phyloP scores from a whole-genome alignment of 345 rosid genomes.

The Populus euphratica region DNA sequence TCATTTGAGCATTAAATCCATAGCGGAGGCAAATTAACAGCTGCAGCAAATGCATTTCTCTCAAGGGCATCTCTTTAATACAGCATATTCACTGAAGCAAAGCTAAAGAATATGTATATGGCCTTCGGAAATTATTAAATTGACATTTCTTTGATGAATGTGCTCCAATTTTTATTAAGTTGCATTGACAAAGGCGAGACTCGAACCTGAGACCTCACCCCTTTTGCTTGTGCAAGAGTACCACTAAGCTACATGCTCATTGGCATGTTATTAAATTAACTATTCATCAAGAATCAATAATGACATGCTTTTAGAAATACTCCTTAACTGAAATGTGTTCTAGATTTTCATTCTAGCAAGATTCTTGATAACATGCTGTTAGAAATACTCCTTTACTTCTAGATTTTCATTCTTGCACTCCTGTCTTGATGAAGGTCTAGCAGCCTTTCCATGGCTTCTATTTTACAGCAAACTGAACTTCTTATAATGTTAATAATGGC shows the following conservation, averaged over 20 bases:
- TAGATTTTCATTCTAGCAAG: background rate
- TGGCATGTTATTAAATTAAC: background rate
- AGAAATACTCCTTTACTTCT: background rate
- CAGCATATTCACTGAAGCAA: background rate
- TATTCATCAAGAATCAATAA: background rate
- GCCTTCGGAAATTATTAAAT: slow-evolving; percentile 1
- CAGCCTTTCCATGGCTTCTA: background rate
- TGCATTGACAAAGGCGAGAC: background rate
- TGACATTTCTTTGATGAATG: background rate
- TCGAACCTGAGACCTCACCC: background rate
- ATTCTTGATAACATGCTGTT: background rate
- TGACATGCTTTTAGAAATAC: background rate
- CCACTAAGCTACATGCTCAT: background rate
- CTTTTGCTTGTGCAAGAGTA: background rate
- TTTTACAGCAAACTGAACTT: background rate
- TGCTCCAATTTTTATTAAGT: background rate
- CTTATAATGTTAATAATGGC: background rate
- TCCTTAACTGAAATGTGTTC: background rate
- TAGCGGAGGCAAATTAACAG: background rate
- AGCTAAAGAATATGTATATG: background rate
- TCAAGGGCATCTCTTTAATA: background rate
- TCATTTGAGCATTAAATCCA: background rate
- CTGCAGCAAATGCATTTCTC: background rate
- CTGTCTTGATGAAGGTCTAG: background rate
- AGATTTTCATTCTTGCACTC: background rate